Evolutionary conservation across 768 basidiomycete genomes (phyloP), one percentile per base, ranked within the genome.

Genomic region (Hygrophorus pudorinus): DNA sequence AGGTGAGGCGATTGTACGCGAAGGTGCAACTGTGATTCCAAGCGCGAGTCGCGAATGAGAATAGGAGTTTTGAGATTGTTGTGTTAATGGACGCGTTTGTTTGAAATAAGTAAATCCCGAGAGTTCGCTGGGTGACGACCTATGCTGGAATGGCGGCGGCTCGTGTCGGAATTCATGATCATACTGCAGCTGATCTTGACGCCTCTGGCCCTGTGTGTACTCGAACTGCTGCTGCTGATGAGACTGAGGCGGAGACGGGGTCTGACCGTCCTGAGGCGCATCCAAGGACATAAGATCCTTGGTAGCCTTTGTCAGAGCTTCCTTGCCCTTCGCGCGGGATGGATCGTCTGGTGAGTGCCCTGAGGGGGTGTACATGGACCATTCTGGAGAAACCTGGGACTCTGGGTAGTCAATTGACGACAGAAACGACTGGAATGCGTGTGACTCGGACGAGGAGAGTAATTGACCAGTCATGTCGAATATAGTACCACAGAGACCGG

Each of bases 241-340:
- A 35, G 33, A 35, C 33, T 35, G 33, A 35, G 40, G 16, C 16
- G 24, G 14, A 41, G 21, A 16, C 14, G 24, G 6, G 1, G 27
- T 41, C 4, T n/a, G 21, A 14, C 34, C 41, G 31, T 5, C 28
- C 24, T 24, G 32, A 44, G 18, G 4, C 7, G 16, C 51, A 47
- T 82, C 82, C 20, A 87, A 68, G 3, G 82, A 69, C 79, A 90
- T 86, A 35, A 90, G 75, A 59, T 88, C 84, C 60, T 84, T 86
- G 0, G 86, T 89, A 0, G 85, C 85, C 61, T 81, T 83, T 42
- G 81, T 65, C 43, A 90, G 71, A 1, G 79, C 78, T 43, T 83
- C 78, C 46, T 67, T 77, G 47, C 75, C 76, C 45, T 65, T 74
- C 42, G 71, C 60, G 9, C 63, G 51, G 44, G 72, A 71, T 16